Base-by-base conservation (phyloP, 768 basidiomycete genomes). In the Lentinula detonsa region DNA sequence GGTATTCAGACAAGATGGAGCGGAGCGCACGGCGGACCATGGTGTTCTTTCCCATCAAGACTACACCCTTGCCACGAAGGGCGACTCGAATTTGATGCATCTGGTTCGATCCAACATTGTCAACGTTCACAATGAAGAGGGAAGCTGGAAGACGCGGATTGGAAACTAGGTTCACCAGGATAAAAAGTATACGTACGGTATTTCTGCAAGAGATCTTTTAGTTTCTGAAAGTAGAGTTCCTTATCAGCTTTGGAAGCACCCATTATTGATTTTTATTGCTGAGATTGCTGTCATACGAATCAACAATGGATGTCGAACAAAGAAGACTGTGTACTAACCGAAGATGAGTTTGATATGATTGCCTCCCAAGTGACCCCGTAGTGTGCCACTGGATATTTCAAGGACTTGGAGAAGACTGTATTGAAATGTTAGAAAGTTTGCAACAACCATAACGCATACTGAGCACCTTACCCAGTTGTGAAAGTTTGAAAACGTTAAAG, bases 41-140 rank as follows among this genome's bases (percentile, higher is more conserved):
- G 73, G 97, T 99, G 88, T 99, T 99, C 82, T 99, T 99, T 73
- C 97, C 97, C 97, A 99, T 99, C 69, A 99, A 78, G 66, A 99
- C 95, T 63, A 95, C 79, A 81, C 93, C 97, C 75, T 92, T 94
- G 71, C 95, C 94, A 69, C 97, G 93, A 76, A 99, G 93, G 55
- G 95, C 82, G 59, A 88, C 90, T 82, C 91, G 94, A 66, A 96
- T 95, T 75, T 96, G 94, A 72, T 97, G 95, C 90, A 98, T 95
- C 80, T 99, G 97, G 84, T 98, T 97, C 63, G 95, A 98, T 61
- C 95, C 93, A 73, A 99, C 97, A 80, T 98, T 99, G 87, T 98
- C 97, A 75, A 99, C 95, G 76, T 98, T 98, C 81, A 98, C 96
- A 66, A 98, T 70, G 84, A 99, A 98, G 79, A 99, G 93, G 62